Evolutionary conservation across 2,329 filamentous ascomycete species (phyloP).

Genomic region (Cordyceps tenuipes): DNA sequence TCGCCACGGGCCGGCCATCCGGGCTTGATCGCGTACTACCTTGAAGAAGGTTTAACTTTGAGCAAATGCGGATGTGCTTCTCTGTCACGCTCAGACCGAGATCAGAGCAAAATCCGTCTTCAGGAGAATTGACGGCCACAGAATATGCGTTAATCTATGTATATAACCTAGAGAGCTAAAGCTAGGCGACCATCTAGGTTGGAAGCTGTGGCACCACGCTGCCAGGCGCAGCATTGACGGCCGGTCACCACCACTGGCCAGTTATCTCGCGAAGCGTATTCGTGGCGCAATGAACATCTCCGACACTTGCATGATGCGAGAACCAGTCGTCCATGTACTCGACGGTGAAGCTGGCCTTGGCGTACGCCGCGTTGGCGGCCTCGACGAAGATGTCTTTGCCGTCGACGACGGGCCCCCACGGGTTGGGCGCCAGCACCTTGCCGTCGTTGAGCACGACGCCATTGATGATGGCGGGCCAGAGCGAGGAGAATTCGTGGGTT

Average conservation of each 20-base stretch:
- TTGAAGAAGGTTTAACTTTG: too few relatives aligned
- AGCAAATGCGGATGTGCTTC: too few relatives aligned
- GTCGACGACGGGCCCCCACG: constrained; percentile 2
- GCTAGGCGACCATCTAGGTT: too few relatives aligned
- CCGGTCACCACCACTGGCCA: constrained; percentile 1
- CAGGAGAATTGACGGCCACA: background rate
- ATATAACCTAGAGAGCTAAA: too few relatives aligned
- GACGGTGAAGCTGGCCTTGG: background rate
- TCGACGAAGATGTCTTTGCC: background rate
- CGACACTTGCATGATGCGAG: background rate
- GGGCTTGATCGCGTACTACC: too few relatives aligned
- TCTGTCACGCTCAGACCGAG: background rate
- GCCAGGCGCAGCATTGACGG: too few relatives aligned
- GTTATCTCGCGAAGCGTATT: background rate
- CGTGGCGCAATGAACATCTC: constrained; percentile 9
- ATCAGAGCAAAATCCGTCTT: background rate
- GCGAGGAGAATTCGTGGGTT: too few relatives aligned
- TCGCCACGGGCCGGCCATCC: too few relatives aligned
- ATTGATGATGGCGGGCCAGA: constrained; percentile 14
- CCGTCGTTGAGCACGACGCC: constrained; percentile 16
- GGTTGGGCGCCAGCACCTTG: constrained; percentile 1
- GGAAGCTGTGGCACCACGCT: too few relatives aligned
- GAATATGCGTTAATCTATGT: background rate
- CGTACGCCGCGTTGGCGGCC: background rate
- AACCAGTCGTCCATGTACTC: constrained; percentile 10